Evolutionary conservation across 179 eudicot species (phyloP).

Genomic region (Camellia oleifera): DNA sequence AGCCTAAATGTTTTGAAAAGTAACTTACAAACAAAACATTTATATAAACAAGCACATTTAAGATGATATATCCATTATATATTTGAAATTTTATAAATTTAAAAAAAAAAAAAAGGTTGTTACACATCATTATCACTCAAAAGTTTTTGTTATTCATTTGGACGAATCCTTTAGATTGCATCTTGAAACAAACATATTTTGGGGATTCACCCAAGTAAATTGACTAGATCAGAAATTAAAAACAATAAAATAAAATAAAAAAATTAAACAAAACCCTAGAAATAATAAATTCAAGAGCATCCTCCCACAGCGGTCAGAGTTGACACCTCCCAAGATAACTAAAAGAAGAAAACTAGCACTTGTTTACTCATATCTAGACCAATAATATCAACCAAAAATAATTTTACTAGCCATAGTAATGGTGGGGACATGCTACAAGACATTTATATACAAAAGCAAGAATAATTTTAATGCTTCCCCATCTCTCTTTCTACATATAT

Average conservation of each 20-base stretch:
- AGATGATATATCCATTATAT: too few species aligned
- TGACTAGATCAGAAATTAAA: slow-evolving; percentile 34
- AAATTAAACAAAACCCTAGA: slow-evolving; percentile 9
- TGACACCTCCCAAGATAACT: slow-evolving; percentile 30
- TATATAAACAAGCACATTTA: too few species aligned
- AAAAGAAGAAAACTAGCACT: slow-evolving; percentile 20
- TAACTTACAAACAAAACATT: too few species aligned
- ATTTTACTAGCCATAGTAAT: neutral
- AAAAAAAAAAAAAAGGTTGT: too few species aligned
- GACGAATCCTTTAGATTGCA: neutral
- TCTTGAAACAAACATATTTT: neutral
- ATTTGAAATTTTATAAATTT: too few species aligned
- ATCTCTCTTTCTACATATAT: neutral
- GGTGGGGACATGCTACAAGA: slow-evolving; percentile 20
- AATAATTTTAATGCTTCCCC: neutral
- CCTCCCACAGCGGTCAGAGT: slow-evolving; percentile 22
- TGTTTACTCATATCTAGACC: slow-evolving; percentile 18
- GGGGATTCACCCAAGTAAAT: slow-evolving; percentile 12
- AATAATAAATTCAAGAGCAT: neutral
- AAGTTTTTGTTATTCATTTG: too few species aligned
- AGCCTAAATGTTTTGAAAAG: too few species aligned
- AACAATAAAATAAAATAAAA: neutral
- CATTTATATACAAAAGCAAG: slow-evolving; percentile 10
- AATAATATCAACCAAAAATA: slow-evolving; percentile 9
- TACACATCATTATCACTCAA: too few species aligned